Percentiles rank a stretch among this genome's conserved stretches.
These are phyloP conservation scores for Yamadazyma friedrichii DNA, from an alignment of 1,139 yeast species.

Conservation along the genomic window DNA sequence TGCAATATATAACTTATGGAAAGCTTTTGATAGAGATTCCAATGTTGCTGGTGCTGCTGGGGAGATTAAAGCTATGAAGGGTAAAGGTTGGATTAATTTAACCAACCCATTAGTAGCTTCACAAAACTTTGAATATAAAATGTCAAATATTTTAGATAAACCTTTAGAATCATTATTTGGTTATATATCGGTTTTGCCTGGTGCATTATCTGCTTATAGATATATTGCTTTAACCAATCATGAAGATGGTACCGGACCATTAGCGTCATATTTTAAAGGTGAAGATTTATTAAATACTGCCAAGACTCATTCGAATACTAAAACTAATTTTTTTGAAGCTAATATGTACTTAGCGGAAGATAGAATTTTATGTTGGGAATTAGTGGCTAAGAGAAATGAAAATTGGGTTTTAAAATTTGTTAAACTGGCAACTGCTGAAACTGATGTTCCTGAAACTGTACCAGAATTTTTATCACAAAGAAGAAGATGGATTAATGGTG, in stretches of 20 bases:
- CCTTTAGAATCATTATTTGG: constrained; percentile 94
- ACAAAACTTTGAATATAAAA: constrained; percentile 94
- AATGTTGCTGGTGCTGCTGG: constrained; percentile 99
- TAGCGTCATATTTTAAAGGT: constrained; percentile 85
- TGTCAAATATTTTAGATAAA: constrained; percentile 92
- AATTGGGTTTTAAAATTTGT: constrained; percentile 94
- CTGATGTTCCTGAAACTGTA: constrained; percentile 92
- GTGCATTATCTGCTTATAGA: constrained; percentile 93
- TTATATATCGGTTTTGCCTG: constrained; percentile 90
- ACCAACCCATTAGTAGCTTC: constrained; percentile 93
- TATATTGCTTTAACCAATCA: constrained; percentile 83
- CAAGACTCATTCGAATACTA: constrained; percentile 33
- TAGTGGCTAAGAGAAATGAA: constrained; percentile 82
- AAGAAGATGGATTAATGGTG: constrained; percentile 98
- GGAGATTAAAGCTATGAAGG: constrained; percentile 91
- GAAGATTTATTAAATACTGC: constrained; percentile 55
- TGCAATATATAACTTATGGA: constrained; percentile 91
- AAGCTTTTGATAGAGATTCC: constrained; percentile 92
- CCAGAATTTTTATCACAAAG: constrained; percentile 93
- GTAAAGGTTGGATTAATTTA: constrained; percentile 76
- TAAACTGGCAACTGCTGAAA: constrained; percentile 91
- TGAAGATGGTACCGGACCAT: constrained; percentile 90
- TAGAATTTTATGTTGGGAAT: constrained; percentile 95
- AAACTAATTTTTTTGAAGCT: constrained; percentile 82
- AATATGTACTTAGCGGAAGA: constrained; percentile 98